These are phyloP conservation scores for Hibiscus tridactylites DNA, from an alignment of 345 rosid species.

Conservation along the genomic window DNA sequence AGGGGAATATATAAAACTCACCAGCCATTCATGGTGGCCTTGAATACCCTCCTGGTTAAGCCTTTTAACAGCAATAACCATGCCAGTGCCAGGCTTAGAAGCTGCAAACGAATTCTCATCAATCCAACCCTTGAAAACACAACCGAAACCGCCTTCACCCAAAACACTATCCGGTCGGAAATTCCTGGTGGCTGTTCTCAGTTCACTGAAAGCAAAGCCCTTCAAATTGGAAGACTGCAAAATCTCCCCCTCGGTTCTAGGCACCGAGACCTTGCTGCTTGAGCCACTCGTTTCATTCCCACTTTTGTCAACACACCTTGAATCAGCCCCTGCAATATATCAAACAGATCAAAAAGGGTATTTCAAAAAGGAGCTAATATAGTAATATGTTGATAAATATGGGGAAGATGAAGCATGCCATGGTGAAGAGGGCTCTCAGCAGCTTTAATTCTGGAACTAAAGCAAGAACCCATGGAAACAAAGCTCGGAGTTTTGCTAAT, in stretches of 20 bases:
- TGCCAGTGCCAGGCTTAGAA: conserved; percentile 68
- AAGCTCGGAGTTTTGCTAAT: not conserved
- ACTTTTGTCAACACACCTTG: conserved; percentile 14
- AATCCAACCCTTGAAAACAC: conserved; percentile 91
- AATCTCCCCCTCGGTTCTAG: conserved; percentile 73
- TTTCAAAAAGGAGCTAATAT: not conserved
- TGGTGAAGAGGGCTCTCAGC: conserved; percentile 33
- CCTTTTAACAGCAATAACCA: conserved; percentile 79
- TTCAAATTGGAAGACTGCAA: conserved; percentile 58
- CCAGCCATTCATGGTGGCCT: conserved; percentile 98
- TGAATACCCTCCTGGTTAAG: conserved; percentile 81
- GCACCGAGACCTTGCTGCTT: conserved; percentile 31
- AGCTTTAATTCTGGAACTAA: conserved; percentile 50
- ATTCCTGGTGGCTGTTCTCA: conserved; percentile 76
- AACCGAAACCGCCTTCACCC: conserved; percentile 97
- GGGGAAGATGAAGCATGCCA: conserved; percentile 22
- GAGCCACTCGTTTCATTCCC: conserved; percentile 33
- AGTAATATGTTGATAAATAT: not conserved
- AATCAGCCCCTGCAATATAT: not conserved
- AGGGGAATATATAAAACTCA: conserved; percentile 23
- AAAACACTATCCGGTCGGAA: conserved; percentile 88
- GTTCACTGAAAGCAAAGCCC: conserved; percentile 54
- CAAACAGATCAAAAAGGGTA: conserved; percentile 4
- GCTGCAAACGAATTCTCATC: conserved; percentile 65
- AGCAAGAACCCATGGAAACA: conserved; percentile 61